phyloP scores from a whole-genome alignment of 139 green algal species.

The Ettlia oleoabundans region DNA sequence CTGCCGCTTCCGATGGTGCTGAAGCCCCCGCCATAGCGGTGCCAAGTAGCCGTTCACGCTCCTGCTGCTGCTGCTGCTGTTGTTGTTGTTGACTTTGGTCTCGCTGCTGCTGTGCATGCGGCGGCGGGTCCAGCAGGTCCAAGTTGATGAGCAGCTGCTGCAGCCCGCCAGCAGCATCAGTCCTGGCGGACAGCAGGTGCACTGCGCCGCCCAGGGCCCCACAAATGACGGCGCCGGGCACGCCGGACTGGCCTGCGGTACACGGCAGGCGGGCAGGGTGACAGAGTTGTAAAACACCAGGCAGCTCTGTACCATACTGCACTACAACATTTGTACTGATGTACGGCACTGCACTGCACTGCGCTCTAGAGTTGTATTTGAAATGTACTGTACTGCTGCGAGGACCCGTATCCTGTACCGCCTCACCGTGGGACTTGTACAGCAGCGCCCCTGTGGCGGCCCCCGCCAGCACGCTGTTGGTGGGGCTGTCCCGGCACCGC shows the following conservation, averaged over 20 bases:
- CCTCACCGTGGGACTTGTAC: slow-evolving; percentile 43
- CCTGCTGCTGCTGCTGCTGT: slow-evolving; percentile 4
- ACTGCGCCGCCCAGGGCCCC: slow-evolving; percentile 26
- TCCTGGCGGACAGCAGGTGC: not conserved
- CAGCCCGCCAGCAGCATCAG: not conserved
- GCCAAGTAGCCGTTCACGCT: no score
- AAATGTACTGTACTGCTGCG: not conserved
- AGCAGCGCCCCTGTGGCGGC: slow-evolving; percentile 45
- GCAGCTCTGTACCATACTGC: no score
- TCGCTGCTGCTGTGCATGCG: no score
- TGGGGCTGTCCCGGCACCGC: slow-evolving; percentile 41
- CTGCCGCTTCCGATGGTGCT: not conserved
- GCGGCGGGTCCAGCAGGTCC: slow-evolving; percentile 29
- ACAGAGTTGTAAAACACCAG: not conserved
- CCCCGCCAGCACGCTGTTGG: slow-evolving; percentile 51
- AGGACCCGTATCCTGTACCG: not conserved
- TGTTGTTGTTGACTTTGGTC: not conserved
- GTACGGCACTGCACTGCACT: not conserved
- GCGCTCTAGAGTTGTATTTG: no score
- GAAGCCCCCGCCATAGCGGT: not conserved
- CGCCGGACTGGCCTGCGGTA: slow-evolving; percentile 11
- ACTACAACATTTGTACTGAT: no score
- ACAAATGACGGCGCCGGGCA: slow-evolving; percentile 23
- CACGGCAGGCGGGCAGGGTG: not conserved
- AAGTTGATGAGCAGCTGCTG: slow-evolving; percentile 12